Evolutionary conservation across 345 rosid species (phyloP), one percentile per base, ranked within the genome.

Genomic region (Dovyalis caffra): DNA sequence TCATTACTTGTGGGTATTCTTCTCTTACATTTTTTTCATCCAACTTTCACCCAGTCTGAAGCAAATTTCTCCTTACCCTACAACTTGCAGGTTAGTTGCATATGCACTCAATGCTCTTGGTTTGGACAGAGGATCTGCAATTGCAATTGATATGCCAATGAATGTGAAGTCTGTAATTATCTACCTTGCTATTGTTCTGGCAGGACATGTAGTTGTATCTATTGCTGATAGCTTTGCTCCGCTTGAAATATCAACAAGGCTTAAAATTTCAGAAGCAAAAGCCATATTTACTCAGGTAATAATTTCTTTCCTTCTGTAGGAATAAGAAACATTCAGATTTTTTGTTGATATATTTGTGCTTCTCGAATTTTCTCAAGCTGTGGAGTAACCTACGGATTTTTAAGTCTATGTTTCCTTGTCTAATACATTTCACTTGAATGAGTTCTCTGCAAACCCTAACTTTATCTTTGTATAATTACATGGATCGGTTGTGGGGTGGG

Each of bases 61-160:
- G 15, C 38, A 63, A 69, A 63, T 47, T 66, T 68, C 32, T 71
- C 57, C 66, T 73, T 57, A 16, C 70, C 5, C 66, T 64, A 20
- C 65, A n/a, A 64, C 71, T 37, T 85, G 74, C 77, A 95, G 99
- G 99, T 85, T 84, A 57, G 90, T 85, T 76, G 98, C 99, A 43
- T 76, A 88, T 76, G 97, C 94, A 64, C 87, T 95, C 60, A 74
- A 78, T 78, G 79, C 88, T 34, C 82, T 93, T 77, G 84, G 87
- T 76, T 86, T 91, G 87, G 90, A 83, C 51, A 75, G 74, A 81
- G 98, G 93, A 79, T 93, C 98, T 56, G 90, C 98, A 33, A 86
- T 93, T 61, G 99, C 98, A 8, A 86, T 95, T 60, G 92, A 91
- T 83, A 93, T 95, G 99, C 98, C 99, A 6, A 93, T 93, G 98